Conservation (phyloP, 2,329 filamentous ascomycete species). For the Sporothrix pallida region DNA sequence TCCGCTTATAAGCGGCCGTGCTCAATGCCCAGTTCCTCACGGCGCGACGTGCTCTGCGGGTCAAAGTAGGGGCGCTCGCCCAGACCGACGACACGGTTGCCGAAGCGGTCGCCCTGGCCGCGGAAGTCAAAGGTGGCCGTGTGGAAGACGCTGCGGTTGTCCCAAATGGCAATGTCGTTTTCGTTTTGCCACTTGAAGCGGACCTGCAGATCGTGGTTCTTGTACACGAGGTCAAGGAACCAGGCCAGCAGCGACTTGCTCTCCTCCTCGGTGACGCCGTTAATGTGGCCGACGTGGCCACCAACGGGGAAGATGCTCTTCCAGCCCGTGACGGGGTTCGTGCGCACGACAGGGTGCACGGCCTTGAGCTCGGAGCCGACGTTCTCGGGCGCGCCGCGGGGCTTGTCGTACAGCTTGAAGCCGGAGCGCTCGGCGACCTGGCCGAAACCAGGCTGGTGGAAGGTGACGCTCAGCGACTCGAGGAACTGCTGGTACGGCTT, state of each 20-base stretch:
- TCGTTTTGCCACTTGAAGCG: slow-evolving; percentile 51
- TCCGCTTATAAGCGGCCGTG: slow-evolving; percentile 15
- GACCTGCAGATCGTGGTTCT: slow-evolving; percentile 64
- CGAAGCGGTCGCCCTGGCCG: slow-evolving; percentile 50
- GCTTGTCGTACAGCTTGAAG: slow-evolving; percentile 53
- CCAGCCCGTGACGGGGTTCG: slow-evolving; percentile 65
- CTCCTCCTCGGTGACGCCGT: slow-evolving; percentile 56
- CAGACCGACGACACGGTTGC: slow-evolving; percentile 60
- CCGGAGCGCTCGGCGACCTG: slow-evolving; percentile 52
- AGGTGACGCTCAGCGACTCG: slow-evolving; percentile 62
- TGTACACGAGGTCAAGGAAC: slow-evolving; percentile 56
- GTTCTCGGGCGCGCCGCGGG: slow-evolving; percentile 59
- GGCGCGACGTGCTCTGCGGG: slow-evolving; percentile 54
- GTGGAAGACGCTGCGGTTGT: slow-evolving; percentile 63
- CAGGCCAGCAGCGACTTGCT: slow-evolving; percentile 54
- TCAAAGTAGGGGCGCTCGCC: slow-evolving; percentile 63
- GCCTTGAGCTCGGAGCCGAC: slow-evolving; percentile 55
- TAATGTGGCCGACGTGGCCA: slow-evolving; percentile 57
- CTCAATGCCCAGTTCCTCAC: slow-evolving; percentile 33
- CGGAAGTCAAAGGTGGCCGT: slow-evolving; percentile 64
- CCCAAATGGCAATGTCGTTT: slow-evolving; percentile 63
- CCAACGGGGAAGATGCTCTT: slow-evolving; percentile 61
- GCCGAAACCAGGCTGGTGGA: slow-evolving; percentile 57
- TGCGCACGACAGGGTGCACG: slow-evolving; percentile 61
- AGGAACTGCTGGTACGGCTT: slow-evolving; percentile 60